phyloP scores from a whole-genome alignment of 2,329 filamentous ascomycete genomes.

The Alternaria viburni region DNA sequence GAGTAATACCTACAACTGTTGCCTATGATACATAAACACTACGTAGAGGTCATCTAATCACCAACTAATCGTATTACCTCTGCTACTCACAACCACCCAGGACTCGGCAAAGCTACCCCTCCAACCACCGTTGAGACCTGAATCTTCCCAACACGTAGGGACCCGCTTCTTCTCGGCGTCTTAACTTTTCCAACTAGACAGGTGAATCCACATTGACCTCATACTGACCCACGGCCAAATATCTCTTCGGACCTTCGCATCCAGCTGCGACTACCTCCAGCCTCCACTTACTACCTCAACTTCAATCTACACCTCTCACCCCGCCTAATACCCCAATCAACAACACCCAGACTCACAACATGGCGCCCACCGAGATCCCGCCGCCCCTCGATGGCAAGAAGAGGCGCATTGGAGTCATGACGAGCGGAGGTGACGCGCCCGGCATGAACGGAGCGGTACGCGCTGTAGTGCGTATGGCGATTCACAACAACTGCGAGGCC shows the following conservation, averaged over 20 bases:
- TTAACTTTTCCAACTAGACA: constrained; percentile 21
- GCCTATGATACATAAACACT: neutral
- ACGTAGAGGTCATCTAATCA: neutral
- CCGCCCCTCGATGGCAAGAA: constrained; percentile 55
- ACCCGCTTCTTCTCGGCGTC: constrained; percentile 26
- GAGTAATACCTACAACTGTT: neutral
- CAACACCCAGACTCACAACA: constrained; percentile 14
- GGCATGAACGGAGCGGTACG: constrained; percentile 94
- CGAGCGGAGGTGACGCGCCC: constrained; percentile 90
- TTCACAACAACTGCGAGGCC: constrained; percentile 69
- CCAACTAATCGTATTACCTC: neutral
- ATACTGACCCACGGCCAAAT: constrained; percentile 27
- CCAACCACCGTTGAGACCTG: constrained; percentile 6
- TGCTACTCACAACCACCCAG: neutral
- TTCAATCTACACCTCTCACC: constrained; percentile 1
- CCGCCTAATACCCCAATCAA: constrained; percentile 5
- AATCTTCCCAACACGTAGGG: constrained; percentile 31
- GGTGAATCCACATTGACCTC: constrained; percentile 31
- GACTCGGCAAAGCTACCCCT: constrained; percentile 20
- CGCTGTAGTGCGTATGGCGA: constrained; percentile 88
- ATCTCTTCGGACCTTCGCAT: constrained; percentile 9
- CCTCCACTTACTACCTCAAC: constrained; percentile 7
- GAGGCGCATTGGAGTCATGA: constrained; percentile 85
- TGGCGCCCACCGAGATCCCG: constrained; percentile 42
- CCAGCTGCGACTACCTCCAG: constrained; percentile 8